A percentile compares a stretch with the other conserved stretches of the same genome.
Conservation (phyloP, 805 yeast species). For the Lipomyces yamadae region DNA sequence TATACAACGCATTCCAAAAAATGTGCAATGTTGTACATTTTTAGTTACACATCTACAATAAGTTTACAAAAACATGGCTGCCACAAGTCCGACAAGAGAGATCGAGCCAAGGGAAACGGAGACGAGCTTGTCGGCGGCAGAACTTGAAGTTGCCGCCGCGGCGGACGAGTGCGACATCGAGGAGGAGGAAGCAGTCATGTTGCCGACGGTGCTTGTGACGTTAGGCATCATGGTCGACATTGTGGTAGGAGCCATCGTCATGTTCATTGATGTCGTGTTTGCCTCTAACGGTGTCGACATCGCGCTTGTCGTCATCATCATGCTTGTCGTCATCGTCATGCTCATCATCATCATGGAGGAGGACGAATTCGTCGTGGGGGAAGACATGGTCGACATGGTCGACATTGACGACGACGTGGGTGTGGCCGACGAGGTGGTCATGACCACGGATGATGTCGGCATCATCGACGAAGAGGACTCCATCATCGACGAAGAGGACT, state of each 20-base stretch:
- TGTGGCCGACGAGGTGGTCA: not conserved
- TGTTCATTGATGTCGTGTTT: too few species aligned
- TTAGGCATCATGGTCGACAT: not conserved
- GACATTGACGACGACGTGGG: not conserved
- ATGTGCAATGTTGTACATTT: not conserved
- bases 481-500: too few species aligned
- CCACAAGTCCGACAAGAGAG: slow-evolving; percentile 6
- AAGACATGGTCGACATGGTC: not conserved
- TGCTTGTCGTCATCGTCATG: not conserved
- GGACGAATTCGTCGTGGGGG: slow-evolving; percentile 4
- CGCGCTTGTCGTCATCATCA: too few species aligned
- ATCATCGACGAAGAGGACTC: not conserved
- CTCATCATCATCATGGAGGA: not conserved
- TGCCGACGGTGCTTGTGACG: not conserved
- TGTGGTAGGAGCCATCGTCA: not conserved
- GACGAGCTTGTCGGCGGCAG: slow-evolving; percentile 13
- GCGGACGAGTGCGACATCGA: slow-evolving; percentile 6
- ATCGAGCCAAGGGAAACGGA: slow-evolving; percentile 11
- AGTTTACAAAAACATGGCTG: slow-evolving; percentile 6
- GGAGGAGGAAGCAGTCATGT: slow-evolving; percentile 7
- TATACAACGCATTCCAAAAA: not conserved
- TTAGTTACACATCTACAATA: not conserved
- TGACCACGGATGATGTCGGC: not conserved
- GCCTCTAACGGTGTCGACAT: too few species aligned
- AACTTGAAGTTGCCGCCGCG: slow-evolving; percentile 15